Percentiles rank a stretch among this genome's conserved stretches.
Conservation (phyloP, 176 grass and related monocot genomes). For the Oryza meyeriana region DNA sequence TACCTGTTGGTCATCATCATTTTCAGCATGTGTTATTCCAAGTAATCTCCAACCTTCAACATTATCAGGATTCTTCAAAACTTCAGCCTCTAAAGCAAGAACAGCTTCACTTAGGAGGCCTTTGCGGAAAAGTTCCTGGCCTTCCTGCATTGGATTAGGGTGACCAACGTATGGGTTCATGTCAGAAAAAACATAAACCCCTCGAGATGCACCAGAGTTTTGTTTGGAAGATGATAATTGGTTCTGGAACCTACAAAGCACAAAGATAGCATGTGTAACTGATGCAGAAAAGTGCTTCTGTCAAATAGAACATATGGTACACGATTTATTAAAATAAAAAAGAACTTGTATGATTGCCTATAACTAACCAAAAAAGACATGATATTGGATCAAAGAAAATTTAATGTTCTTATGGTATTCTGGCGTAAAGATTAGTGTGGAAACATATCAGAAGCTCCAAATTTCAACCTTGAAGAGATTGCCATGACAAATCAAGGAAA, state of each 20-base stretch:
- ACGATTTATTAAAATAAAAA: conserved; percentile 1
- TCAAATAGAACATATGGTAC: conserved; percentile 11
- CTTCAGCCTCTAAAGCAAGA: conserved; percentile 98
- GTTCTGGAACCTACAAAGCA: conserved; percentile 51
- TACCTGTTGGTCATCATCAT: conserved; percentile 99
- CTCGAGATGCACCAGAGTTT: conserved; percentile 64
- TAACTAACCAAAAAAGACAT: conserved; percentile 14
- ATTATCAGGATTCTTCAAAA: conserved; percentile 96
- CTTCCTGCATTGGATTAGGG: conserved; percentile 96
- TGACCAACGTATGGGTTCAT: conserved; percentile 98
- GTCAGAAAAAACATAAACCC: conserved; percentile 85
- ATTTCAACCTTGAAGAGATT: conserved; percentile 5
- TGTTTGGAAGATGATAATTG: conserved; percentile 60
- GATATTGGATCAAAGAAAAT: background rate
- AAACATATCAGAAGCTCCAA: background rate
- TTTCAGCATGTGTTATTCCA: conserved; percentile 96
- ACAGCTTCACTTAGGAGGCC: conserved; percentile 99
- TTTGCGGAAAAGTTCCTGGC: conserved; percentile 91
- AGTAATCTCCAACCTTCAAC: conserved; percentile 96
- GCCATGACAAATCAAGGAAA: conserved; percentile 11
- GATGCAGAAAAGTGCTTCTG: background rate
- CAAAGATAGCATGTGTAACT: conserved; percentile 19
- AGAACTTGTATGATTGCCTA: background rate
- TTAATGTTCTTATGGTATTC: background rate
- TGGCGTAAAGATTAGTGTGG: background rate